Conservation (phyloP, 2,329 filamentous ascomycete genomes). For the Nannizziopsis barbatae region DNA sequence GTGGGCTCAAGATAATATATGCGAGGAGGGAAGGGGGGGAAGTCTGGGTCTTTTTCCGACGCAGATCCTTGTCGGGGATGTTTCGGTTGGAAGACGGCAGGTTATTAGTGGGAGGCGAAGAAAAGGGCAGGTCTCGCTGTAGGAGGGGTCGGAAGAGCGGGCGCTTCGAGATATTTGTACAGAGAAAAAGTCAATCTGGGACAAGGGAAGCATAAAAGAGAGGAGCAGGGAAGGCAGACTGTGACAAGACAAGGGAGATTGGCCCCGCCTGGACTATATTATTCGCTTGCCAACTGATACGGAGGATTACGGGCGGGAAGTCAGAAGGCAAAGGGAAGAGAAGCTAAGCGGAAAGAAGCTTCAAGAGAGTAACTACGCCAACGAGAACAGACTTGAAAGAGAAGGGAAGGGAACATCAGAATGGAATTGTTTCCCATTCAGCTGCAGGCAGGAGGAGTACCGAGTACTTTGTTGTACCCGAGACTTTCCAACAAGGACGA, state of each 20-base stretch:
- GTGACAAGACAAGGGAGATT: not conserved
- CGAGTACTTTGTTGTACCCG: too few relatives aligned
- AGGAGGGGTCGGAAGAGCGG: not conserved
- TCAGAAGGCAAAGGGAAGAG: too few relatives aligned
- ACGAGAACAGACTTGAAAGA: too few relatives aligned
- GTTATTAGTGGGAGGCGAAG: not conserved
- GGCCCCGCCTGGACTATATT: too few relatives aligned
- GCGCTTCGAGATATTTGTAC: constrained; percentile 9
- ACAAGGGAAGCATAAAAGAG: not conserved
- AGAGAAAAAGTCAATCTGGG: not conserved
- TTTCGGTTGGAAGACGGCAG: not conserved
- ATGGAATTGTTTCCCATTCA: too few relatives aligned
- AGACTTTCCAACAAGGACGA: too few relatives aligned
- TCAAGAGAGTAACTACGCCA: too few relatives aligned
- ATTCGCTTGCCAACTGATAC: not conserved
- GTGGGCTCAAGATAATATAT: constrained; percentile 7
- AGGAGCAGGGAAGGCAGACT: not conserved
- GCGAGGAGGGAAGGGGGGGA: not conserved
- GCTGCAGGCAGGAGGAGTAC: too few relatives aligned
- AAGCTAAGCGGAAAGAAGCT: too few relatives aligned
- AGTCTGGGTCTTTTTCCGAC: not conserved
- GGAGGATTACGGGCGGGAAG: not conserved
- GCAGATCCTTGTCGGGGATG: not conserved
- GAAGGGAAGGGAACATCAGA: too few relatives aligned
- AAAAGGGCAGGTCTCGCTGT: not conserved